phyloP scores from a whole-genome alignment of 257 asterid species.

The Solanum dulcamara region DNA sequence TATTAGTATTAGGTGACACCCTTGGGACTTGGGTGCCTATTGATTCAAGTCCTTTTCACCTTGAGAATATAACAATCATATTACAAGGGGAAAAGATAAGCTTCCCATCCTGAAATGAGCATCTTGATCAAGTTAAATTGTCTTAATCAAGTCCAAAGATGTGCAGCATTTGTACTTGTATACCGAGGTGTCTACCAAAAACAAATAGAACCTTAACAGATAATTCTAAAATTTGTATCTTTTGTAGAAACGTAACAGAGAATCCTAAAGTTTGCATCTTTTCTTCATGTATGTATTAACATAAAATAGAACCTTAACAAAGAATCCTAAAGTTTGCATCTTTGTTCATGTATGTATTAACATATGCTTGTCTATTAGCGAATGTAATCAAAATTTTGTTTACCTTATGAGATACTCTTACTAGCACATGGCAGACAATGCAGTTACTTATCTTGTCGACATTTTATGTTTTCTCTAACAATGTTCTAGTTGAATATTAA shows the following conservation, averaged over 20 bases:
- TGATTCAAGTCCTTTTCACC: background rate
- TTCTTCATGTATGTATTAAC: background rate
- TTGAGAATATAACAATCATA: background rate
- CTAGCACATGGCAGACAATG: background rate
- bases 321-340: background rate
- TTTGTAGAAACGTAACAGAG: background rate
- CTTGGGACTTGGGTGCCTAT: background rate
- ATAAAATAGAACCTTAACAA: background rate
- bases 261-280: background rate
- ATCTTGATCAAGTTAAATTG: background rate
- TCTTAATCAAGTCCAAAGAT: background rate
- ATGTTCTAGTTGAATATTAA: background rate
- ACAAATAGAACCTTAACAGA: background rate
- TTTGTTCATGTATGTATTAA: background rate
- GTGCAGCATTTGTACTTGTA: background rate
- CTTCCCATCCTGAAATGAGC: background rate
- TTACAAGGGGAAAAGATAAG: background rate
- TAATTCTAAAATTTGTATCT: background rate
- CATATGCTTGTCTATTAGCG: background rate
- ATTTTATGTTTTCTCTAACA: background rate
- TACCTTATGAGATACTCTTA: background rate
- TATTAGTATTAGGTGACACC: background rate
- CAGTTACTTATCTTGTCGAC: background rate
- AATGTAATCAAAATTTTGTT: background rate
- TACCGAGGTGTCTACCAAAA: background rate